Percentiles rank a stretch among this genome's conserved stretches.
phyloP scores from a whole-genome alignment of 202 grass and related monocot species.

The Musa balbisiana region DNA sequence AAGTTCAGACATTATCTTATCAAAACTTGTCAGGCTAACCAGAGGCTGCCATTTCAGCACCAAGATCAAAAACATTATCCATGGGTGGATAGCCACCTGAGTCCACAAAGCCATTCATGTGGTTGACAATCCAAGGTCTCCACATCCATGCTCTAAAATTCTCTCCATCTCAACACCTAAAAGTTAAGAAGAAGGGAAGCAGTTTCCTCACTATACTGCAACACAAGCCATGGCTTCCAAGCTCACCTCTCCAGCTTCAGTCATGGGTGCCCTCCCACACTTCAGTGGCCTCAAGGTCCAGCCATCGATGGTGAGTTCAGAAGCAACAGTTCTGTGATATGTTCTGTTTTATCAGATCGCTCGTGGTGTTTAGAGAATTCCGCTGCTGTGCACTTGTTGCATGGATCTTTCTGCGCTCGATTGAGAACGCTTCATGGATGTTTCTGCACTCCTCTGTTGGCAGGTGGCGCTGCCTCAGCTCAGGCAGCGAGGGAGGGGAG shows the following conservation, averaged over 20 bases:
- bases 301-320: constrained; percentile 14
- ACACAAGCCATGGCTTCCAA: constrained; percentile 54
- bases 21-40: constrained; percentile 40
- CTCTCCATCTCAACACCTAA: too few relatives aligned
- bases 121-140: constrained; percentile 25
- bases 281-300: constrained; percentile 48
- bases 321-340: background rate
- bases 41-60: constrained; percentile 46
- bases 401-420: too few relatives aligned
- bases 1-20: constrained; percentile 30
- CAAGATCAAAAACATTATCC: constrained; percentile 59
- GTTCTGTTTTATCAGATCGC: too few relatives aligned
- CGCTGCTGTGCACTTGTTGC: too few relatives aligned
- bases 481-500: constrained; percentile 32
- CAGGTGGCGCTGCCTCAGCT: constrained; percentile 35
- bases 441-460: too few relatives aligned
- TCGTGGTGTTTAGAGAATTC: too few relatives aligned
- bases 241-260: constrained; percentile 43
- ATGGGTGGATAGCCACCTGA: constrained; percentile 6
- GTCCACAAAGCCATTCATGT: constrained; percentile 35
- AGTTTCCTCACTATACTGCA: background rate
- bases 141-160: too few relatives aligned
- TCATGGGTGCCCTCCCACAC: constrained; percentile 44
- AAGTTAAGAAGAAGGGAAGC: background rate
- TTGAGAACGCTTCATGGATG: background rate